A percentile compares a stretch with the other conserved stretches of the same genome.
Evolutionary conservation across 1,284 basidiomycete species (phyloP).

Genomic region (Austroboletus novae-zelandiae): DNA sequence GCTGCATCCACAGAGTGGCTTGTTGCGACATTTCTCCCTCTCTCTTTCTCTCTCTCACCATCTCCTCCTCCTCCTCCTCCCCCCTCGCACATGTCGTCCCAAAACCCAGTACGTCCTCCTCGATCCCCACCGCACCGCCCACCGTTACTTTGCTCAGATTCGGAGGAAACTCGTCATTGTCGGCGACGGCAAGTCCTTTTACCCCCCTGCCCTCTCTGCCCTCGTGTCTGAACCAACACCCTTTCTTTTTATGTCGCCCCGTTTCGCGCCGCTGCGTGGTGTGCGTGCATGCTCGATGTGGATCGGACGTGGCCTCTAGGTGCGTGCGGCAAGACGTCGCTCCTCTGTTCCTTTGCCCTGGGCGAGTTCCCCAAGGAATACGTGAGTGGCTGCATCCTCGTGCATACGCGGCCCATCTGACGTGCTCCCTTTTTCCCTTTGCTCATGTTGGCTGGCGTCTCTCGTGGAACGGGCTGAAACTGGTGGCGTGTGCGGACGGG

Average conservation of each 20-base stretch:
- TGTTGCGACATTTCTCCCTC: slow-evolving; percentile 13
- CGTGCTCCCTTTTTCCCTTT: not conserved
- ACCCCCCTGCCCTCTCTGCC: not conserved
- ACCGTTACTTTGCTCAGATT: slow-evolving; percentile 48
- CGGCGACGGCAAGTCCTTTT: slow-evolving; percentile 73
- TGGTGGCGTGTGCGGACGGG: too few species aligned
- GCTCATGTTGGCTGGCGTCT: too few species aligned
- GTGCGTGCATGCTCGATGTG: not conserved
- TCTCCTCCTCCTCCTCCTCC: not conserved
- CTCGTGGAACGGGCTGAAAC: too few species aligned
- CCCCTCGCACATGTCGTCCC: slow-evolving; percentile 25
- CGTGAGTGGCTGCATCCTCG: slow-evolving; percentile 43
- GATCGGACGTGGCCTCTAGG: slow-evolving; percentile 39
- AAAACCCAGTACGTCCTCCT: slow-evolving; percentile 25
- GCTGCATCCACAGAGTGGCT: slow-evolving; percentile 22
- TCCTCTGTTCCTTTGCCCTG: slow-evolving; percentile 87
- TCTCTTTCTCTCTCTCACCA: slow-evolving; percentile 3
- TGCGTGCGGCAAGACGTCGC: slow-evolving; percentile 83
- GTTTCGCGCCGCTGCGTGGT: not conserved
- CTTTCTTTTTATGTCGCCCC: not conserved
- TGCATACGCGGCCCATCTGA: too few species aligned
- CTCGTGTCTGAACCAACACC: not conserved
- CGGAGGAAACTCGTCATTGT: slow-evolving; percentile 91
- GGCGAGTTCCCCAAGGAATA: slow-evolving; percentile 98
- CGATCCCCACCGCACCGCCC: not conserved